Conservation (phyloP, 768 basidiomycete species). For the Lactarius tabidus region DNA sequence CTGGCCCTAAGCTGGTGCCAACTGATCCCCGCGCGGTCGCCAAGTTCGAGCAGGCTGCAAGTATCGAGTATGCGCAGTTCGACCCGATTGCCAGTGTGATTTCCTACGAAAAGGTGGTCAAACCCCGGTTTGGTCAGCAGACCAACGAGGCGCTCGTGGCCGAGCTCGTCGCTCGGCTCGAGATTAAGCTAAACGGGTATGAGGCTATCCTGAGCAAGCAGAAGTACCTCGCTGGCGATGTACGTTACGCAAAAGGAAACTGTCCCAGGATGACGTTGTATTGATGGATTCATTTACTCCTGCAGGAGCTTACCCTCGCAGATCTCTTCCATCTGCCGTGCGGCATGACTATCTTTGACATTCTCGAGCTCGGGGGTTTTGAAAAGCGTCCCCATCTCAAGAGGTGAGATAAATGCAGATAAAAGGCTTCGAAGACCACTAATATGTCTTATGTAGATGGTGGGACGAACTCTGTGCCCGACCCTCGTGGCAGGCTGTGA, state of each 20-base stretch:
- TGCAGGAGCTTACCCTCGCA: constrained; percentile 14
- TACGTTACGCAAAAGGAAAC: not conserved
- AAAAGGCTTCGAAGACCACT: too few relatives aligned
- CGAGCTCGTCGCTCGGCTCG: not conserved
- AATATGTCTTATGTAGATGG: constrained; percentile 8
- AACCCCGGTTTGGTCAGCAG: not conserved
- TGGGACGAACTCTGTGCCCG: constrained; percentile 12
- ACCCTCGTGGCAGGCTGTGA: constrained; percentile 13
- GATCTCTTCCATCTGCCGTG: constrained; percentile 17
- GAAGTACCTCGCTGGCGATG: constrained; percentile 21
- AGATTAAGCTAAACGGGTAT: constrained; percentile 10
- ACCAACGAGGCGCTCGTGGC: constrained; percentile 6
- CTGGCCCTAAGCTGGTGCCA: constrained; percentile 26
- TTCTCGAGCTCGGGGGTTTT: not conserved
- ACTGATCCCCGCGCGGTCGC: constrained; percentile 27
- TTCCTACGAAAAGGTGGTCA: not conserved
- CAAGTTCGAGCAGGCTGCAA: constrained; percentile 31
- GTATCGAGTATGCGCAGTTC: constrained; percentile 28
- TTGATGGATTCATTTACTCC: not conserved
- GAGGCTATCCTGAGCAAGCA: constrained; percentile 13
- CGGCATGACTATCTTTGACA: not conserved
- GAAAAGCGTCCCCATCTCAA: constrained; percentile 11
- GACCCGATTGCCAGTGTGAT: not conserved
- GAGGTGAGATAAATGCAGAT: constrained; percentile 7
- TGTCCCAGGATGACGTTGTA: not conserved